These are phyloP conservation scores for Aureobasidium leucospermi DNA, from an alignment of 2,329 filamentous ascomycete species.

Conservation along the genomic window DNA sequence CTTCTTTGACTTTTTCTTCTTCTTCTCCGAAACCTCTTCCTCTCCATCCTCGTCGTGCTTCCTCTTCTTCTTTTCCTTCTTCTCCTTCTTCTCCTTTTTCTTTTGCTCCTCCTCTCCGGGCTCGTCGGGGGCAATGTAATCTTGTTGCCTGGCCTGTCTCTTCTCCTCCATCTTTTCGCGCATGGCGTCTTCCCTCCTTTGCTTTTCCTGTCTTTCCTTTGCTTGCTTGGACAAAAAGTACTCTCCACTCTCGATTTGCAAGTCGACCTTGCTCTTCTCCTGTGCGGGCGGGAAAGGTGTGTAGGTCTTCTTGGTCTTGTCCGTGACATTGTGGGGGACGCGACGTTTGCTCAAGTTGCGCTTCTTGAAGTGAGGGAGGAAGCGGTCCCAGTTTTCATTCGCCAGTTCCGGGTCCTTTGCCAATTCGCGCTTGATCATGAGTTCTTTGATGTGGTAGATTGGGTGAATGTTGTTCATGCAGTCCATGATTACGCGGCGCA, in stretches of 20 bases:
- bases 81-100: constrained; percentile 36
- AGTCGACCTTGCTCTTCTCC: constrained; percentile 97
- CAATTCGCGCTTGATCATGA: constrained; percentile 90
- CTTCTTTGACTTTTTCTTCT: constrained; percentile 14
- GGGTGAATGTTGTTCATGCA: constrained; percentile 93
- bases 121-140: constrained; percentile 84
- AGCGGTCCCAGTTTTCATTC: constrained; percentile 89
- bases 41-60: constrained; percentile 23
- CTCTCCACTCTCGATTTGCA: constrained; percentile 96
- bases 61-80: constrained; percentile 35
- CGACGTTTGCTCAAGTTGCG: constrained; percentile 77
- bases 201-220: constrained; percentile 74
- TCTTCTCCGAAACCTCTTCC: constrained; percentile 18
- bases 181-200: constrained; percentile 77
- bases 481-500: constrained; percentile 82
- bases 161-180: constrained; percentile 82
- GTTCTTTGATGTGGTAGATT: constrained; percentile 88
- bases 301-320: constrained; percentile 91
- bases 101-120: constrained; percentile 42
- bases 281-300: constrained; percentile 95
- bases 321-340: constrained; percentile 75
- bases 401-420: constrained; percentile 81
- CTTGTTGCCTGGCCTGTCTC: constrained; percentile 73
- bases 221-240: constrained; percentile 92
- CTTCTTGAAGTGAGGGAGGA: constrained; percentile 96